Percentiles rank a stretch among this genome's conserved stretches.
phyloP scores from a whole-genome alignment of 73 alveolate genomes.

The Tetrahymena elliotti region DNA sequence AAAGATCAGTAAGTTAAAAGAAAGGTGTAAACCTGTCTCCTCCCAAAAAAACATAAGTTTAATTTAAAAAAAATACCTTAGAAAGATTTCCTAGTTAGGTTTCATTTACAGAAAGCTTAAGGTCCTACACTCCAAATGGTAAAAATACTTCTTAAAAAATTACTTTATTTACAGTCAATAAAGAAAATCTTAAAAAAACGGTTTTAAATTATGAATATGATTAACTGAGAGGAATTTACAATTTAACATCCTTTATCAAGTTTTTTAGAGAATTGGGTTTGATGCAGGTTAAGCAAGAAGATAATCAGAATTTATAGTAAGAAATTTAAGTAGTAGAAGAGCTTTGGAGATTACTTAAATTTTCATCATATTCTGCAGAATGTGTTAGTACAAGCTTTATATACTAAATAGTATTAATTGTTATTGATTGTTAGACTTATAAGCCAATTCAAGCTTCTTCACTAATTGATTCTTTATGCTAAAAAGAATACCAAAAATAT shows the following conservation, averaged over 20 bases:
- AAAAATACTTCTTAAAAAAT: neutral
- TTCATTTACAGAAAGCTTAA: neutral
- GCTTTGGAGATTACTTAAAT: neutral
- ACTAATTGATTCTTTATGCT: neutral
- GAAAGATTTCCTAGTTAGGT: neutral
- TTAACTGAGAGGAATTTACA: neutral
- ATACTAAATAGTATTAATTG: neutral
- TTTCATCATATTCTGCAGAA: neutral
- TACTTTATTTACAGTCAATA: neutral
- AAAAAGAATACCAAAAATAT: neutral
- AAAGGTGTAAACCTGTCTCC: neutral
- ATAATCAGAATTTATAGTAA: neutral
- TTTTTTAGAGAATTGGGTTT: neutral
- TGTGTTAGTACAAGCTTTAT: neutral
- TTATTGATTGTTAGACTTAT: neutral
- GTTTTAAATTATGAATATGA: neutral
- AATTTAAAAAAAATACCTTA: neutral
- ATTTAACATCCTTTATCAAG: neutral
- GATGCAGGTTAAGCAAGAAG: neutral
- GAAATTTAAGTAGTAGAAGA: neutral
- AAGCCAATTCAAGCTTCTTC: neutral
- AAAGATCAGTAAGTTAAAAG: neutral
- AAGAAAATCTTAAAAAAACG: neutral
- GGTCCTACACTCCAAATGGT: neutral
- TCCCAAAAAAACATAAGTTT: neutral